Percentiles rank a stretch among this genome's conserved stretches.
phyloP scores from a whole-genome alignment of 495 filamentous ascomycete species.

The Neurospora terricola region DNA sequence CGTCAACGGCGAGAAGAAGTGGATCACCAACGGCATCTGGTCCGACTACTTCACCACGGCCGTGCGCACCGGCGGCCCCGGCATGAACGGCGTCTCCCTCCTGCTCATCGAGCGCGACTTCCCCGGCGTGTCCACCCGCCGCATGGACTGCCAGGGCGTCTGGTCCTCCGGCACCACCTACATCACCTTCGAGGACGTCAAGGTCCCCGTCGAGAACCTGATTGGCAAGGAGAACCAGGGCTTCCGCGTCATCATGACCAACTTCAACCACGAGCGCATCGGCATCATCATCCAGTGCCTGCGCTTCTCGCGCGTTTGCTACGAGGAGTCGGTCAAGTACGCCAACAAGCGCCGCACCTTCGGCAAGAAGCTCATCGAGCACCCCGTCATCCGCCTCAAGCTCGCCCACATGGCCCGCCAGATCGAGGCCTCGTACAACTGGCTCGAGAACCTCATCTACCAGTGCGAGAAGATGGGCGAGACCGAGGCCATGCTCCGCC shows the following conservation, averaged over 20 bases:
- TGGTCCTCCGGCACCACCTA: constrained; percentile 93
- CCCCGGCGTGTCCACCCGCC: constrained; percentile 78
- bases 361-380: constrained; percentile 89
- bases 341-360: constrained; percentile 94
- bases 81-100: constrained; percentile 85
- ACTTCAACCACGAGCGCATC: constrained; percentile 99
- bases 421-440: constrained; percentile 91
- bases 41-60: constrained; percentile 95
- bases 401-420: constrained; percentile 96
- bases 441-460: constrained; percentile 94
- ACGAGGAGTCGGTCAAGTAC: constrained; percentile 91
- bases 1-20: constrained; percentile 99
- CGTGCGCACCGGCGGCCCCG: constrained; percentile 74
- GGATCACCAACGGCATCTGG: constrained; percentile 98
- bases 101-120: constrained; percentile 72
- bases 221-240: constrained; percentile 97
- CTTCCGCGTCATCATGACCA: constrained; percentile 98
- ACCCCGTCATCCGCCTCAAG: constrained; percentile 96
- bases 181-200: constrained; percentile 95
- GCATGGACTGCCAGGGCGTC: constrained; percentile 98
- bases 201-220: constrained; percentile 95
- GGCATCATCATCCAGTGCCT: constrained; percentile 97
- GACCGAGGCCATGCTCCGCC: constrained; percentile 88
- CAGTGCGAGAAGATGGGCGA: constrained; percentile 90
- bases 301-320: constrained; percentile 94